Evolutionary conservation across 2,329 filamentous ascomycete genomes (phyloP), one percentile per base, ranked within the genome.

Genomic region (Arthroderma sp.): DNA sequence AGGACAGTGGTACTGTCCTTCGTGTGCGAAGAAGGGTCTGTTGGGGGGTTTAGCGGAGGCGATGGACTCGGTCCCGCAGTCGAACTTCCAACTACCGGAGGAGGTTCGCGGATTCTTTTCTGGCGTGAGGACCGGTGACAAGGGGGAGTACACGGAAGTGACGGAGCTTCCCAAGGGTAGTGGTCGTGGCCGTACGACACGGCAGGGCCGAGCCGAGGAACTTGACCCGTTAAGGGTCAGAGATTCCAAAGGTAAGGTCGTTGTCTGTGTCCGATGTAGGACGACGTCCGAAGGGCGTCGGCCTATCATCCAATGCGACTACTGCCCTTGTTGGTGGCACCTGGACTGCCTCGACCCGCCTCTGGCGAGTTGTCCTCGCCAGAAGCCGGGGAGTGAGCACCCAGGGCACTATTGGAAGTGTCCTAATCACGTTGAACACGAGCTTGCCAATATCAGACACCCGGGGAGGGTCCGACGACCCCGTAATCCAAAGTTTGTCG

Each of bases 301-400:
- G 28, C 77, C 81, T 52, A 87, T 96, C 55, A 82, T 95, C 53
- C 79, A 83, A 38, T 98, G 89, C 68, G 87, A 87, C 62, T 77
- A 75, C 56, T 98, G 89, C 64, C 72, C 77, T 8, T 73, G 85
- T 31, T 75, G 81, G 57, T 98, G 88, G 83, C 91, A 98, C 66
- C 71, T 94, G 42, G 89, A 96, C 63, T 98, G 91, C 64, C 69
- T 94, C 10, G 81, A 93, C 58, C 85, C 86, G 29, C 88, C 89
- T 31, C 67, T 88, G 57, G 79, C 87, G 31, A 78, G 83, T 45
- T 83, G 86, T 34, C 88, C 88, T 7, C 74, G 79, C 44, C 66
- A 69, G 47, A 61, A 59, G 38, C 50, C 50, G 46, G 60, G 51
- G 59, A 73, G 55, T 42, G 69, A 70, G 52, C 69, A 70, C 42